These are phyloP conservation scores for Rachicladosporium sp. DNA, from an alignment of 2,329 filamentous ascomycete genomes.

Conservation along the genomic window DNA sequence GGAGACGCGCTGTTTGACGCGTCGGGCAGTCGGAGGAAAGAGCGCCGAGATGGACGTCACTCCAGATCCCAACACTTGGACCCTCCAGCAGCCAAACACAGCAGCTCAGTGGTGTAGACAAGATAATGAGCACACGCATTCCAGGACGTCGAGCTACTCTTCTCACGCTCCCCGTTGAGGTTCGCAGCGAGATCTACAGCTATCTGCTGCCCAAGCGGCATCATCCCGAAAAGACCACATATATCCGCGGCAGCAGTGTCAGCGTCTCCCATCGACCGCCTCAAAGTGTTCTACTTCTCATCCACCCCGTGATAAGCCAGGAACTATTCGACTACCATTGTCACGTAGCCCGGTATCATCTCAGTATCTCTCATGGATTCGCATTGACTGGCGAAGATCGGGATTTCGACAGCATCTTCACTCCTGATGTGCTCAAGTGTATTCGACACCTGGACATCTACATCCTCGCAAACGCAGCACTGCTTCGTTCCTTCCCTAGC, in stretches of 20 bases:
- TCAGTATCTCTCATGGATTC: constrained; percentile 25
- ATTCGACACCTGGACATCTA: constrained; percentile 22
- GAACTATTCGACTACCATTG: constrained; percentile 23
- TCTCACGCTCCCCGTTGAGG: constrained; percentile 27
- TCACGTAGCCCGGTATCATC: constrained; percentile 20
- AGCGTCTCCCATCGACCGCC: constrained; percentile 22
- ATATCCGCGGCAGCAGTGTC: constrained; percentile 17
- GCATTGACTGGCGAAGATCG: constrained; percentile 26
- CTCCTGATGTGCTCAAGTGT: constrained; percentile 9
- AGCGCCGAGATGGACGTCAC: too few relatives aligned
- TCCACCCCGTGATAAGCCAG: constrained; percentile 15
- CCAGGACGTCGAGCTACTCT: constrained; percentile 1
- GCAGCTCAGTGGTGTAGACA: too few relatives aligned
- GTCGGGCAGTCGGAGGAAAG: neutral
- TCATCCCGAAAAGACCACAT: neutral
- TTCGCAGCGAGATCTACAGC: constrained; percentile 27
- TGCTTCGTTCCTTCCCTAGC: constrained; percentile 20
- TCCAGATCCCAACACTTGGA: too few relatives aligned
- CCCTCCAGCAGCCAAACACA: too few relatives aligned
- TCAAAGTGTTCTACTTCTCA: constrained; percentile 14
- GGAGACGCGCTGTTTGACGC: neutral
- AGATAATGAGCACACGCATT: neutral
- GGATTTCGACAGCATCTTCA: constrained; percentile 16
- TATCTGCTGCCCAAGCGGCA: constrained; percentile 17
- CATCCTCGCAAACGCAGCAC: constrained; percentile 22